Base-by-base conservation (phyloP, 2,329 filamentous ascomycete genomes). In the Aureobasidium sp. region DNA sequence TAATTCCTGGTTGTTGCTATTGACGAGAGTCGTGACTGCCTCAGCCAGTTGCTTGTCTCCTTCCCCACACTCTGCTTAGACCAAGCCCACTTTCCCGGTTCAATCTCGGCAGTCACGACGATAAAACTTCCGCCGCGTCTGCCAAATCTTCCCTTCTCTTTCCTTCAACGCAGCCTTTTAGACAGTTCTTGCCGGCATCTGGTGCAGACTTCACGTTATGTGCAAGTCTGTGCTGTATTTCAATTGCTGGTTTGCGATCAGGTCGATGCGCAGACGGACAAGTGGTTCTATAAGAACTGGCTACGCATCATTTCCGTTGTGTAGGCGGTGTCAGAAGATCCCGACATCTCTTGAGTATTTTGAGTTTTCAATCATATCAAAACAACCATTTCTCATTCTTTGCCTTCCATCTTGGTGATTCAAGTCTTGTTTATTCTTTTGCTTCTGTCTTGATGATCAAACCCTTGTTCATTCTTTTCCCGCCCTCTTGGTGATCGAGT, bases 321-420 rank as follows among this genome's bases (percentile, higher is more conserved):
- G 82, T 81, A 82, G 86, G 84, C 86, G 84, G 88, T 85, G 88
- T 92, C 88, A 91, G 88, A 91, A 84, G 86, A 77, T 82, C 81
- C 85, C 78, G 69, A 91, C 87, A 91, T 57, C 42, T 38, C 31
- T 38, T 53, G 27, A 53, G 49, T 53, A 53, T 13, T 50, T 23
- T n/a, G 5, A 23, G 23, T 19, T 45, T 49, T 33, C 29, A 47
- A n/a, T 35, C 8, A 4, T 17, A 17, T 27, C 42, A 45, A 43
- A 13, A 43, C 40, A 21, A 42, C n/a, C n/a, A n/a, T n/a, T n/a
- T 29, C 3, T 35, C 33, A 35, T 15, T 35, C 33, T 35, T 35
- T 13, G 33, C 33, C 33, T 15, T 35, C 27, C 25, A 10, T 31
- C 29, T 31, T 31, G 29, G 10, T 31, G 10, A 10, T 31, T 31